Evolutionary conservation across 768 basidiomycete species (phyloP).

Genomic region (Collybiopsis confluens): DNA sequence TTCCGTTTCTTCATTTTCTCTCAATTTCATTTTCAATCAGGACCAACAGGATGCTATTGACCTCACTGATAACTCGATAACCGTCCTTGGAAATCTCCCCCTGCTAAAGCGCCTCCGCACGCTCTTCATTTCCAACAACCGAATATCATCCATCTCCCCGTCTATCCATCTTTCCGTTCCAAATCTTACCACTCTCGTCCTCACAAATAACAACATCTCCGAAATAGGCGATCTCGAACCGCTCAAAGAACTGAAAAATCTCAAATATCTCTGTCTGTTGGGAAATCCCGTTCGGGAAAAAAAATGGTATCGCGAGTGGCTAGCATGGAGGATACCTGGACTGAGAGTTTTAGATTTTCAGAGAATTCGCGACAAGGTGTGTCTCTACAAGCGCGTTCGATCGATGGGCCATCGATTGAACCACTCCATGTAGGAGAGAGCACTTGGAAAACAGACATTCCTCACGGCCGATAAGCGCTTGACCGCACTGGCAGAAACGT

Average conservation of each 20-base stretch:
- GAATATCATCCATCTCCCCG: slow-evolving; percentile 76
- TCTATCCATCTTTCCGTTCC: slow-evolving; percentile 81
- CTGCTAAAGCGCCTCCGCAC: slow-evolving; percentile 81
- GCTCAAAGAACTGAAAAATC: slow-evolving; percentile 66
- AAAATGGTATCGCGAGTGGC: slow-evolving; percentile 97
- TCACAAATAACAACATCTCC: slow-evolving; percentile 76
- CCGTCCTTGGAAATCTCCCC: slow-evolving; percentile 79
- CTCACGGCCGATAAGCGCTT: slow-evolving; percentile 74
- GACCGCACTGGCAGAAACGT: slow-evolving; percentile 74
- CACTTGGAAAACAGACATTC: slow-evolving; percentile 70
- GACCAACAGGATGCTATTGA: slow-evolving; percentile 95
- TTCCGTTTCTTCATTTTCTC: slow-evolving; percentile 15
- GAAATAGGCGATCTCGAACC: slow-evolving; percentile 87
- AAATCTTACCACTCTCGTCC: slow-evolving; percentile 76
- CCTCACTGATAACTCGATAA: slow-evolving; percentile 87
- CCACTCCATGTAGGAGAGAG: slow-evolving; percentile 60
- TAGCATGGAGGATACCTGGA: slow-evolving; percentile 81
- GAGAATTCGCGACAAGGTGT: slow-evolving; percentile 91
- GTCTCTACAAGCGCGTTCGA: slow-evolving; percentile 32
- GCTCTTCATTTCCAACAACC: slow-evolving; percentile 86
- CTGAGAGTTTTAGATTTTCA: slow-evolving; percentile 94
- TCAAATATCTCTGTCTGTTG: slow-evolving; percentile 72
- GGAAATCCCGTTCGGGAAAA: slow-evolving; percentile 86
- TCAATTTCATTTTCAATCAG: slow-evolving; percentile 31
- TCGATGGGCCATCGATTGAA: slow-evolving; percentile 14